Base-by-base conservation (phyloP, 768 basidiomycete species). In the Termitomyces sp. region DNA sequence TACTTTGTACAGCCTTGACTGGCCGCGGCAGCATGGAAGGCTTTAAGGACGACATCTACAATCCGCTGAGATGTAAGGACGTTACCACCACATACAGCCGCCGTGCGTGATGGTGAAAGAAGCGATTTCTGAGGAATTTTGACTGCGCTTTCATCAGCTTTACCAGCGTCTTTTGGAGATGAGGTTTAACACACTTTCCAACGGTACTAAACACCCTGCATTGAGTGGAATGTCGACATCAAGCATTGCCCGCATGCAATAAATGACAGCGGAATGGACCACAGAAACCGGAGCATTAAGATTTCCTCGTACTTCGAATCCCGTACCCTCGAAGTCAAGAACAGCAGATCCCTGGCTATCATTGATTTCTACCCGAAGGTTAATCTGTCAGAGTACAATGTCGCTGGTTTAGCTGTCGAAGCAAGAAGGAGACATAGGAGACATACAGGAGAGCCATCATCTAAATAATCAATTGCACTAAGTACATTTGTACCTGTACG, bases 1-100 rank as follows among this genome's bases (percentile, higher is more conserved):
- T 67, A 91, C 91, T 95, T 95, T 45, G 91, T 94, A 64, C 91
- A 92, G 1, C 95, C 95, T 67, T 97, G 94, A 64, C 90, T 92
- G 0, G 94, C 95, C 17, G 94, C 93, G 46, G 86, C 88, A 3
- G 92, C 94, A 63, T 89, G 81, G 76, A 98, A 97, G 0, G 94
- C 94, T 68, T 89, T 92, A 35, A 98, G 74, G 34, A 98, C 89
- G 2, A 95, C 93, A 66, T 98, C 95, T 2, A 95, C 91, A 44
- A 96, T 91, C n/a, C 95, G 79, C 66, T 96, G 94, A 5, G 87
- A 90, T 3, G 93, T 94, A 44, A 92, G 73, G 2, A 95, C 93
- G 66, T 97, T 98, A 11, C 94, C 94, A 30, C 90, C 94, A 60
- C 93, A 95, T 5, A 96, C 93, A 0, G 94, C 95, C 10, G 90